Evolutionary conservation across 2,329 filamentous ascomycete genomes (phyloP).

Genomic region (Didymella keratinophila): DNA sequence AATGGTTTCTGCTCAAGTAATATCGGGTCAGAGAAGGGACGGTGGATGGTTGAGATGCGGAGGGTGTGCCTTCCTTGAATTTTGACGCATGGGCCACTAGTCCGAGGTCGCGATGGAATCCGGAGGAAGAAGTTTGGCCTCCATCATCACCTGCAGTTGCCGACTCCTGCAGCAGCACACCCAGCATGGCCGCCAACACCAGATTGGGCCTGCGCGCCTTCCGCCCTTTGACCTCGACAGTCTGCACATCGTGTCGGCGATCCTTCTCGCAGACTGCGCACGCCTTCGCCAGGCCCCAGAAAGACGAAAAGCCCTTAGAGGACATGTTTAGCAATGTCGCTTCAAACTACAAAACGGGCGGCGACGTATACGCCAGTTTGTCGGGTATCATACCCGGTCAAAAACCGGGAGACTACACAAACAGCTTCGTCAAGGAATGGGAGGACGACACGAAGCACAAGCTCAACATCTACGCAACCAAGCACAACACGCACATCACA

Average conservation of each 20-base stretch:
- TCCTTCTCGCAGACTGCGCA: conserved; percentile 46
- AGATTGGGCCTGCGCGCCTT: conserved; percentile 39
- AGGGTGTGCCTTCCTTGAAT: conserved; percentile 21
- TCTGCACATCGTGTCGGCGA: conserved; percentile 51
- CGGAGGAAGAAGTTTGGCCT: conserved; percentile 15
- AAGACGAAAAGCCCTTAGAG: conserved; percentile 21
- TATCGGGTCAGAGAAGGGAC: conserved; percentile 22
- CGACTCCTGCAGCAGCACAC: conserved; percentile 19
- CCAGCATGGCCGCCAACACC: conserved; percentile 36
- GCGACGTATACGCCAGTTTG: conserved; percentile 32
- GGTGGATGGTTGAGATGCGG: conserved; percentile 32
- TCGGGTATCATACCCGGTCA: neutral
- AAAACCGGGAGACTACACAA: conserved; percentile 9
- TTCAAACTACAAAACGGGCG: conserved; percentile 27
- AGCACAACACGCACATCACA: conserved; percentile 96
- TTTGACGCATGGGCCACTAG: conserved; percentile 4
- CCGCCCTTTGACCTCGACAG: conserved; percentile 43
- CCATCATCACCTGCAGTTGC: conserved; percentile 26
- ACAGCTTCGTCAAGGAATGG: conserved; percentile 38
- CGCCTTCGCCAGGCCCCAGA: conserved; percentile 19
- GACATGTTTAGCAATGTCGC: conserved; percentile 28
- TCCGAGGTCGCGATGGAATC: conserved; percentile 15
- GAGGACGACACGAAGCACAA: conserved; percentile 72
- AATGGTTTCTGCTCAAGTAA: conserved; percentile 24
- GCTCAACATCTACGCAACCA: conserved; percentile 84